Evolutionary conservation across 345 rosid genomes (phyloP), one percentile per base, ranked within the genome.

Genomic region (Syzygium oleosum): DNA sequence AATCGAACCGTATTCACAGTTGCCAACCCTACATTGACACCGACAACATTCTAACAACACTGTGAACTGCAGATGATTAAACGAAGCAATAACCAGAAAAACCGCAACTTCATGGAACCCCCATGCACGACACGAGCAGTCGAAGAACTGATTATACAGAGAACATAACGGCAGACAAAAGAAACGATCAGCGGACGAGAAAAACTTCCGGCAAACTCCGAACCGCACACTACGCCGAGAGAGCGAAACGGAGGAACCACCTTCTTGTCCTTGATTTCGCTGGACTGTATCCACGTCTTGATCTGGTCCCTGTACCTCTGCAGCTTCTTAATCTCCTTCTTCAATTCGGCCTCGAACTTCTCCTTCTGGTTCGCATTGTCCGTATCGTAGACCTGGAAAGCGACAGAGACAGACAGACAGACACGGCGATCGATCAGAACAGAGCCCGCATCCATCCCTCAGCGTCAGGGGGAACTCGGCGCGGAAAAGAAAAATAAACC

Each of bases 251-350:
- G 14, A 87, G 90, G 65, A 61, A 96, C 27, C 83, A 73, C 98
- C 94, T 98, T 98, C 89, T 95, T 98, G 91, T 98, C 98, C 93
- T 97, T 97, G 91, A 97, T 98, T 89, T 98, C 99, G 88, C 97
- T 94, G 3, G 99, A 98, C 91, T 98, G 99, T 88, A 95, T 98
- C 99, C 99, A 98, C 84, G 99, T 96, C 93, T 98, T 98, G 90
- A 98, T 98, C 95, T 98, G 99, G 93, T 98, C 99, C 88, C 99
- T 93, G 87, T 96, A 95, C 90, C 99, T 94, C 95, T 98, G 99
- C 93, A 98, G 89, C 93, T 96, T 98, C 94, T 98, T 98, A 87
- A 98, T 96, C 90, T 98, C 99, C 96, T 98, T 96, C 95, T 96
- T 96, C 94, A 98, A 93, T 91, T 96, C 99, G 3, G 98, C 98